A percentile compares a stretch with the other conserved stretches of the same genome.
phyloP scores from a whole-genome alignment of 257 asterid species.

The Solanum sejunctum region DNA sequence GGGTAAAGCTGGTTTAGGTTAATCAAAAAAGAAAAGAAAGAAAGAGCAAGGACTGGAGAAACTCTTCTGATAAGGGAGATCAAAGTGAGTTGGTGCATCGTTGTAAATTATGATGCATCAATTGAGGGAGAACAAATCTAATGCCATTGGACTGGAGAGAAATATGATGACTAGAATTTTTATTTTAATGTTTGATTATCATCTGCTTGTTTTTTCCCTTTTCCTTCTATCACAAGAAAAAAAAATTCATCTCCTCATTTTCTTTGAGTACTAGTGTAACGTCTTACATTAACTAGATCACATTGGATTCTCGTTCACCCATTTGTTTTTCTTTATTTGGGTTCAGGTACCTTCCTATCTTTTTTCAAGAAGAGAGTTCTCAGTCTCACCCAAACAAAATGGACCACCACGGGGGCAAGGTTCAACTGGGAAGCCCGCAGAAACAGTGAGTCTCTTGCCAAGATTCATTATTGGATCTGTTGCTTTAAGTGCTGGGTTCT shows the following conservation, averaged over 20 bases:
- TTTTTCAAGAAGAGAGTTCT: conserved; percentile 62
- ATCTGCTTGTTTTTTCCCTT: neutral
- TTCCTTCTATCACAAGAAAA: neutral
- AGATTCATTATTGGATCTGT: conserved; percentile 56
- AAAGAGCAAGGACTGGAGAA: neutral
- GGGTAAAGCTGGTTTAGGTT: neutral
- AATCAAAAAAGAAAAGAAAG: neutral
- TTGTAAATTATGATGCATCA: neutral
- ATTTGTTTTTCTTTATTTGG: neutral
- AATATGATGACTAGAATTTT: neutral
- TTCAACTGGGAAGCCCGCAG: conserved; percentile 27
- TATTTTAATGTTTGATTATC: neutral
- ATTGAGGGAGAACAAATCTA: neutral
- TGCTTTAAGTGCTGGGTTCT: conserved; percentile 48
- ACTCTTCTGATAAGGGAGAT: neutral
- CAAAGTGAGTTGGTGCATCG: neutral
- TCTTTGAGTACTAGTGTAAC: neutral
- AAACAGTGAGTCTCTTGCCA: conserved; percentile 36
- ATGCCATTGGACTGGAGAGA: neutral
- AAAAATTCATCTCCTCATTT: neutral
- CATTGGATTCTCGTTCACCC: neutral
- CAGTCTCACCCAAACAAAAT: conserved; percentile 35
- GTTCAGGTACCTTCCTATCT: conserved; percentile 80
- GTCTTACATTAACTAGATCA: neutral
- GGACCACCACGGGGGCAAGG: conserved; percentile 30